Base-by-base conservation (phyloP, 495 filamentous ascomycete species). In the Aspergillus baeticus region DNA sequence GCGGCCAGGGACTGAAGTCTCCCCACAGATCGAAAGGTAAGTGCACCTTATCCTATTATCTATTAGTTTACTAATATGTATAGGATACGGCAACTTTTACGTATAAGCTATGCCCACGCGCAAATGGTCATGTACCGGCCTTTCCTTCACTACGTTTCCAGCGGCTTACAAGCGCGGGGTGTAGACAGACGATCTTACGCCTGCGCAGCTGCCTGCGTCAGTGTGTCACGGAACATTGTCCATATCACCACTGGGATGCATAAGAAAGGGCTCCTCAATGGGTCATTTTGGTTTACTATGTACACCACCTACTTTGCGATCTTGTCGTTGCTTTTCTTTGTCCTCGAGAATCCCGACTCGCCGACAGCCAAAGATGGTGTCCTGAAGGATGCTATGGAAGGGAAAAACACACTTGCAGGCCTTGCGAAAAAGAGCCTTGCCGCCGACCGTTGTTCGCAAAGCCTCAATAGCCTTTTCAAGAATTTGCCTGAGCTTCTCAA, bases 301-400 rank as follows among this genome's bases (percentile, higher is more conserved):
- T 98, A 97, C 61, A 96, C 94, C 2, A 89, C 91, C 13, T 98
- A 96, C 73, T 98, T 96, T 68, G 87, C 92, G 20, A 91, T 97
- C 39, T 77, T 98, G 10, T 91, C 92, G 0, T 73, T 98, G 54
- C 76, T 96, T 13, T 98, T 92, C 72, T 97, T 87, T 63, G 90
- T 91, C 0, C 71, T 96, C 13, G 93, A 96, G 69, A 97, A 96
- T 63, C 89, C 90, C 15, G 84, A 92, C 54, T 91, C 87, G 59
- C 66, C 81, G 3, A 82, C 77, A 3, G 87, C 85, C n/a, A 82
- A 89, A 35, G 76, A 84, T 33, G 87, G 89, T 37, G 87, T 97
- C 5, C 74, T 97, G 38, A 85, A 84, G 38, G 92, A 96, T 69
- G 93, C 92, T 1, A 81, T 83, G 61, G 87, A 88, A 58, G 94